Evolutionary conservation across 495 filamentous ascomycete species (phyloP).

Genomic region (Talaromyces trachyspermus): DNA sequence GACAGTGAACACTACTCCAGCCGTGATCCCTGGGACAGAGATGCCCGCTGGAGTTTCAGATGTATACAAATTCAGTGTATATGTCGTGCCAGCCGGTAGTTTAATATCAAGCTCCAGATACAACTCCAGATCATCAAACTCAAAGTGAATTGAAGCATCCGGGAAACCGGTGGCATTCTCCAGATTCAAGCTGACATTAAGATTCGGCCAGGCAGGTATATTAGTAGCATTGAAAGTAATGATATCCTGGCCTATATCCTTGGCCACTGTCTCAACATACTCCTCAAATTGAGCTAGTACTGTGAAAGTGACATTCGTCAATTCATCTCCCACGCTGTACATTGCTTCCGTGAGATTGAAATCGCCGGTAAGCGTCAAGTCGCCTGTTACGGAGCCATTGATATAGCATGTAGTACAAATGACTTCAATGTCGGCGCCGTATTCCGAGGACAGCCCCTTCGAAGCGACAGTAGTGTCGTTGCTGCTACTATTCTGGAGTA

Average conservation of each 20-base stretch:
- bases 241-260: constrained; percentile 8
- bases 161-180: constrained; percentile 35
- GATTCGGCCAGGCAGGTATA: constrained; percentile 19
- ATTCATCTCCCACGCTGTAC: constrained; percentile 21
- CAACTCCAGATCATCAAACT: constrained; percentile 45
- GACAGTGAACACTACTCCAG: constrained; percentile 36
- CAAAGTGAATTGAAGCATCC: constrained; percentile 31
- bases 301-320: constrained; percentile 23
- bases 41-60: constrained; percentile 38
- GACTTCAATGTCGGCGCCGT: constrained; percentile 26
- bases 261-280: constrained; percentile 12
- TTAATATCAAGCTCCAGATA: constrained; percentile 43
- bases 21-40: constrained; percentile 23
- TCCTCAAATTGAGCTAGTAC: constrained; percentile 8
- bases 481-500: background rate
- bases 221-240: constrained; percentile 2
- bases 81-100: constrained; percentile 33
- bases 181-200: constrained; percentile 17
- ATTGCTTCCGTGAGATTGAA: constrained; percentile 33
- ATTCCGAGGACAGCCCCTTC: background rate
- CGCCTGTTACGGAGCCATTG: constrained; percentile 35
- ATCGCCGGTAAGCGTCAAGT: constrained; percentile 28
- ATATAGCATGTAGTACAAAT: constrained; percentile 45
- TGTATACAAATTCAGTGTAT: constrained; percentile 40
- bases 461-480: background rate